A percentile compares a stretch with the other conserved stretches of the same genome.
phyloP scores from a whole-genome alignment of 306 rosid species.

The Malus sieversii region DNA sequence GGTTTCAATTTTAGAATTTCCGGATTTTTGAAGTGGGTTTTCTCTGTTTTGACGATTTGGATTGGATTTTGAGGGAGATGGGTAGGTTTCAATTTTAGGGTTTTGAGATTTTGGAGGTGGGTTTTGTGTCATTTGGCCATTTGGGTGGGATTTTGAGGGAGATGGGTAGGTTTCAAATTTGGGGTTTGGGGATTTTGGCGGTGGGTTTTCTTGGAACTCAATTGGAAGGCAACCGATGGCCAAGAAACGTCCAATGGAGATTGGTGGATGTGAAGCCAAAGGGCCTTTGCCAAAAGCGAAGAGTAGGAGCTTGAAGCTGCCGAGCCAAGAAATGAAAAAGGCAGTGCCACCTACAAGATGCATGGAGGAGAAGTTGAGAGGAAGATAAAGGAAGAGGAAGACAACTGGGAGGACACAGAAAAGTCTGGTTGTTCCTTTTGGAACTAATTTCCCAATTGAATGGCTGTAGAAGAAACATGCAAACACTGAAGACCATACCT shows the following conservation, averaged over 20 bases:
- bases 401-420: slow-evolving; percentile 15
- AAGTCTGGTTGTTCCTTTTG: slow-evolving; percentile 13
- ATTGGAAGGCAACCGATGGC: slow-evolving; percentile 57
- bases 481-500: slow-evolving; percentile 10
- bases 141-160: too few relatives aligned
- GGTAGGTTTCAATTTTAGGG: too few relatives aligned
- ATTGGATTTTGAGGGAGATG: not conserved
- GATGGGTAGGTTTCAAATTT: too few relatives aligned
- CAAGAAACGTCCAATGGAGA: slow-evolving; percentile 43
- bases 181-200: too few relatives aligned
- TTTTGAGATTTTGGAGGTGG: too few relatives aligned
- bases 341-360: slow-evolving; percentile 15
- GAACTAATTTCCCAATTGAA: slow-evolving; percentile 1
- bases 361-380: slow-evolving; percentile 13
- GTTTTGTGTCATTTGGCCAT: too few relatives aligned
- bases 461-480: slow-evolving; percentile 8
- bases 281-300: slow-evolving; percentile 21
- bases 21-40: slow-evolving; percentile 1
- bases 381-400: slow-evolving; percentile 18
- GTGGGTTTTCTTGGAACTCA: slow-evolving; percentile 35
- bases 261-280: slow-evolving; percentile 22
- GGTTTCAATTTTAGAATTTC: not conserved
- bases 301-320: slow-evolving; percentile 30
- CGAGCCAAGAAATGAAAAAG: slow-evolving; percentile 22
- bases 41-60: not conserved